These are phyloP conservation scores for Colletotrichum graminicola DNA, from an alignment of 2,329 filamentous ascomycete genomes.

Conservation along the genomic window DNA sequence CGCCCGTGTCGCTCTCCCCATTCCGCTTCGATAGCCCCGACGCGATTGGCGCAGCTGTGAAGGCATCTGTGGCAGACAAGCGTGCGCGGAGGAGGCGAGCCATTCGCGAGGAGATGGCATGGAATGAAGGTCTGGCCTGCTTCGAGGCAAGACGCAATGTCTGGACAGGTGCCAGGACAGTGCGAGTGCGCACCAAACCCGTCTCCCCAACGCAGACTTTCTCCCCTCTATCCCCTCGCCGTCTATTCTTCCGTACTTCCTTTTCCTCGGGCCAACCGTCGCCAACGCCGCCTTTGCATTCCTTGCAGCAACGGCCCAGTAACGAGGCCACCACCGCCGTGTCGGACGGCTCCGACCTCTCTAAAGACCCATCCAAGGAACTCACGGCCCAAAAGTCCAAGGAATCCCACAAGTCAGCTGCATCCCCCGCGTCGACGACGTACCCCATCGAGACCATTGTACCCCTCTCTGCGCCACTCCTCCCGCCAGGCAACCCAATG, in stretches of 20 bases:
- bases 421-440: conserved; percentile 38
- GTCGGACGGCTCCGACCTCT: conserved; percentile 58
- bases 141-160: conserved; percentile 82
- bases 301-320: conserved; percentile 42
- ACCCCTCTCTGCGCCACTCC: conserved; percentile 78
- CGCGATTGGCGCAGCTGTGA: conserved; percentile 58
- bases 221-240: conserved; percentile 60
- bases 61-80: conserved; percentile 59
- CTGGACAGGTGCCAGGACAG: conserved; percentile 83
- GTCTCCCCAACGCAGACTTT: conserved; percentile 54
- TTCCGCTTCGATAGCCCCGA: conserved; percentile 66
- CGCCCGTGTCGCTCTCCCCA: conserved; percentile 55
- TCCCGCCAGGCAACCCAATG: conserved; percentile 81
- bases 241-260: conserved; percentile 64
- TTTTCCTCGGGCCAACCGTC: conserved; percentile 51
- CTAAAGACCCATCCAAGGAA: conserved; percentile 53
- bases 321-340: conserved; percentile 53
- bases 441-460: conserved; percentile 73
- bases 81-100: conserved; percentile 69
- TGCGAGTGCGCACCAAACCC: conserved; percentile 65
- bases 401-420: conserved; percentile 50
- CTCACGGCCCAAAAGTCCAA: conserved; percentile 51
- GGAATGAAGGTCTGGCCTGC: conserved; percentile 86
- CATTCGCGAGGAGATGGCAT: conserved; percentile 74
- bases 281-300: conserved; percentile 42